Percentiles rank a stretch among this genome's conserved stretches.
Conservation (phyloP, 2,329 filamentous ascomycete genomes). For the Alternaria ethzedia region DNA sequence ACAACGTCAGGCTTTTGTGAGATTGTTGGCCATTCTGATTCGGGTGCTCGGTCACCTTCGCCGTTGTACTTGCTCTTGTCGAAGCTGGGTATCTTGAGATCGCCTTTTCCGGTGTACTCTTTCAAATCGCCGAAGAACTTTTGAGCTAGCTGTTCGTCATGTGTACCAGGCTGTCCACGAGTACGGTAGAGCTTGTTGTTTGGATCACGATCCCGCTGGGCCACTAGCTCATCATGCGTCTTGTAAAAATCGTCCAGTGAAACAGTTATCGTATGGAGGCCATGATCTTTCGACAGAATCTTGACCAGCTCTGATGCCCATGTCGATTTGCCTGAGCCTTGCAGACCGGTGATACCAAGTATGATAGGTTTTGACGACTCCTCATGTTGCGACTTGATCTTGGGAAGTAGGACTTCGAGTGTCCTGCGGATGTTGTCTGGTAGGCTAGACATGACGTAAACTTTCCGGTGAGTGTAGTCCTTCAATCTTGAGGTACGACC, state of each 20-base stretch:
- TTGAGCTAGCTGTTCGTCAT: conserved; percentile 72
- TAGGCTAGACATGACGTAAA: conserved; percentile 30
- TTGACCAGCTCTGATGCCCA: conserved; percentile 61
- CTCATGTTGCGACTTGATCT: conserved; percentile 28
- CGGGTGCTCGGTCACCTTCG: conserved; percentile 74
- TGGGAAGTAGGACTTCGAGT: conserved; percentile 37
- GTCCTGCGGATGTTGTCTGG: conserved; percentile 37
- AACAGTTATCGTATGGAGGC: conserved; percentile 39
- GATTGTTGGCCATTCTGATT: conserved; percentile 66
- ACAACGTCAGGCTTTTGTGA: conserved; percentile 68
- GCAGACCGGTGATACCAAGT: conserved; percentile 87
- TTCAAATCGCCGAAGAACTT: conserved; percentile 68
- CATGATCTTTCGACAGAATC: conserved; percentile 29
- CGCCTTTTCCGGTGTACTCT: conserved; percentile 54
- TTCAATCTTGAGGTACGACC: background rate
- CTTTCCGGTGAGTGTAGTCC: background rate
- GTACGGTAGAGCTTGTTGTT: conserved; percentile 79
- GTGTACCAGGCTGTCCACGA: conserved; percentile 82
- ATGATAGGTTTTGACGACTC: conserved; percentile 70
- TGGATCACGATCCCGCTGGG: conserved; percentile 69
- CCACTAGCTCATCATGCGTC: conserved; percentile 69
- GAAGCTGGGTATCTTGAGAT: conserved; percentile 73
- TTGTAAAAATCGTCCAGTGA: conserved; percentile 86
- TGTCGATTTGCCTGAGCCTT: conserved; percentile 92
- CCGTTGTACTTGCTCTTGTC: conserved; percentile 82